Evolutionary conservation across 441 rosid genomes (phyloP), one percentile per base, ranked within the genome.

Genomic region (Kokia cookei): DNA sequence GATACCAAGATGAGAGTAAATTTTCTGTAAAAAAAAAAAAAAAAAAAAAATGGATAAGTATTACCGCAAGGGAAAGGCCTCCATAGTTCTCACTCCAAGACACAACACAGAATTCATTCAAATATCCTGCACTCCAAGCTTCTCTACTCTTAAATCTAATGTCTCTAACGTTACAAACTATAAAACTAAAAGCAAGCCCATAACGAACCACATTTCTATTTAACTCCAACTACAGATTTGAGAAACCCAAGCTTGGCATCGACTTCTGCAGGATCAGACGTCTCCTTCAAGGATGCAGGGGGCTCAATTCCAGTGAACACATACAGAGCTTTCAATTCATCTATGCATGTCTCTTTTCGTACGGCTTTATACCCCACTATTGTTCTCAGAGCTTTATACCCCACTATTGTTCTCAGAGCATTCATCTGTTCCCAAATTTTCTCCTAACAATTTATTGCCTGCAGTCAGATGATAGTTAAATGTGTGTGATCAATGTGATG

Each of bases 171-270:
- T 32, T 5, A 32, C 35, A 4, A 32, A 32, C 6, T 4, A 32
- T 32, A 32, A 4, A 32, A 32, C 35, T 32, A 47, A 53, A 64
- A 32, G 45, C 29, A 8, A 11, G 40, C 3, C 11, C 37, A 60
- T 6, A 7, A 27, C 40, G 26, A 37, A 73, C 69, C 10, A 4
- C 45, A 13, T 45, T 63, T 77, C 87, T 88, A 89, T 79, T 85
- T 85, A 37, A 93, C 91, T 79, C 97, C 99, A 37, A 95, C 77
- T n/a, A 88, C 73, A 12, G 93, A 84, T 91, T 86, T 87, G 73
- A 95, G 96, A 77, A 87, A 88, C 71, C 73, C 82, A 40, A 91
- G 91, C 81, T 86, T 87, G 50, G 81, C 78, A 75, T 72, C 78
- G 27, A 82, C 77, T 71, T 90, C 88, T 4, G 22, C 86, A 51